These are phyloP conservation scores for Domatiomyces catenatus DNA, from an alignment of 2,329 filamentous ascomycete species.

Conservation along the genomic window DNA sequence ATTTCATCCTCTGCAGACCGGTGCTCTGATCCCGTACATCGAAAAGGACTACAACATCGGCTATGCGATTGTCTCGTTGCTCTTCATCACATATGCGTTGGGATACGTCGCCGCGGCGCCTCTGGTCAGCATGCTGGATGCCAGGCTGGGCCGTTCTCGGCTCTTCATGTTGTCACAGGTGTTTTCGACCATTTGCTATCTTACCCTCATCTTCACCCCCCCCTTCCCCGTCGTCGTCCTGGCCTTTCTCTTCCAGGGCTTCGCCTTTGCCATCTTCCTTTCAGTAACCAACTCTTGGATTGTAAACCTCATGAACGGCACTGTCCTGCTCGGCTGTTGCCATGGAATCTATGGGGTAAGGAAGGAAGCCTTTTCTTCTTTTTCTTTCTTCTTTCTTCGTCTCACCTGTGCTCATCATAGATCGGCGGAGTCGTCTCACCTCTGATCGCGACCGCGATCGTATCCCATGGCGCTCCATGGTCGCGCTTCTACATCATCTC, in stretches of 20 bases:
- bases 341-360: slow-evolving; percentile 31
- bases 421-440: slow-evolving; percentile 50
- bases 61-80: slow-evolving; percentile 63
- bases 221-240: slow-evolving; percentile 54
- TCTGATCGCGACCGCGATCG: slow-evolving; percentile 59
- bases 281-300: slow-evolving; percentile 43
- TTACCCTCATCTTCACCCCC: slow-evolving; percentile 50
- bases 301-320: slow-evolving; percentile 37
- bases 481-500: slow-evolving; percentile 57
- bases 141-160: slow-evolving; percentile 49
- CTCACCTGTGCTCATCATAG: slow-evolving; percentile 4
- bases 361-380: neutral
- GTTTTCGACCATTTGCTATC: slow-evolving; percentile 45
- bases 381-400: neutral
- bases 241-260: slow-evolving; percentile 52
- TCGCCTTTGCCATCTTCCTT: slow-evolving; percentile 36
- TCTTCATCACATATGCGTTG: slow-evolving; percentile 63
- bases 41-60: slow-evolving; percentile 60
- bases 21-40: slow-evolving; percentile 68
- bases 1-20: slow-evolving; percentile 30
- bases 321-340: slow-evolving; percentile 30
- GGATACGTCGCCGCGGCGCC: slow-evolving; percentile 63
- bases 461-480: slow-evolving; percentile 48
- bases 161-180: slow-evolving; percentile 45
- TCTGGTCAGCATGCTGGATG: slow-evolving; percentile 48